A percentile compares a stretch with the other conserved stretches of the same genome.
phyloP scores from a whole-genome alignment of 78 protist species.

The Cavenderia fasciculata region DNA sequence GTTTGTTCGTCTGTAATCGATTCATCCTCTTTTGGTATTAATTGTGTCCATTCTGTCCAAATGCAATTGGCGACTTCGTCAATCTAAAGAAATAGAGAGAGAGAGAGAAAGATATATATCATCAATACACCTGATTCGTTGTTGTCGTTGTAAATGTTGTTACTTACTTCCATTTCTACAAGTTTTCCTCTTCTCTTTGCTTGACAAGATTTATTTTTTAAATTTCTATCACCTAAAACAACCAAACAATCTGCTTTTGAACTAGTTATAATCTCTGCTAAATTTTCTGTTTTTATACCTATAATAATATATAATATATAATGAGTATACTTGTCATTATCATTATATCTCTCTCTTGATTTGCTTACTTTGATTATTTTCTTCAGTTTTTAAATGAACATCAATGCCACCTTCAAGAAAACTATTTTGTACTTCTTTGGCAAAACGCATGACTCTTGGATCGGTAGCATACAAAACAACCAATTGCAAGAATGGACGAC shows the following conservation, averaged over 20 bases:
- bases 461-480: constrained; percentile 75
- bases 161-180: constrained; percentile 76
- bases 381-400: constrained; percentile 68
- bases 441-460: constrained; percentile 55
- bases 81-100: too few relatives aligned
- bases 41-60: constrained; percentile 66
- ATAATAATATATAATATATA: too few relatives aligned
- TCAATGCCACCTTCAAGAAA: constrained; percentile 71
- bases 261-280: constrained; percentile 75
- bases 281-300: constrained; percentile 74
- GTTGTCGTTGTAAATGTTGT: too few relatives aligned
- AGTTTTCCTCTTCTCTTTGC: constrained; percentile 76
- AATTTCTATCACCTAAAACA: constrained; percentile 81
- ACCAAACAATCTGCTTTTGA: constrained; percentile 79
- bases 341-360: too few relatives aligned
- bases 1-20: constrained; percentile 50
- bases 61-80: constrained; percentile 55
- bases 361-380: constrained; percentile 29
- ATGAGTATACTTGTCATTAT: too few relatives aligned
- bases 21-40: constrained; percentile 69
- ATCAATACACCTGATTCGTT: too few relatives aligned
- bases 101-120: too few relatives aligned
- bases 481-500: constrained; percentile 82
- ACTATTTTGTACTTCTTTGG: constrained; percentile 58
- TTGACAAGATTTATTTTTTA: constrained; percentile 73